Conservation (phyloP, 2,329 filamentous ascomycete species). For the Sarocladium oryzae region DNA sequence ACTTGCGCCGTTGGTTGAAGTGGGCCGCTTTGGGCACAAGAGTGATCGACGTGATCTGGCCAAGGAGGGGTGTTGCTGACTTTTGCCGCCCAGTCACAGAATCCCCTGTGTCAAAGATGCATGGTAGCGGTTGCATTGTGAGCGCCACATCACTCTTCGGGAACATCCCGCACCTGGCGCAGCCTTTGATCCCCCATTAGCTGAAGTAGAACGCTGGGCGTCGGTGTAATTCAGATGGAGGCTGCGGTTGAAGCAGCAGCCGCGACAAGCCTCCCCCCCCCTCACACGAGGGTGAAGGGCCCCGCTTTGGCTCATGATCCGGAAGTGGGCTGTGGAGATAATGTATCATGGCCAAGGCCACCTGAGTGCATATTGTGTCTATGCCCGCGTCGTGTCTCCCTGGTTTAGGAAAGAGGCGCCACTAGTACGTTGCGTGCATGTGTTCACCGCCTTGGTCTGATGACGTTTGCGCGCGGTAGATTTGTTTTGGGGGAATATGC, state of each 20-base stretch:
- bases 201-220: not conserved
- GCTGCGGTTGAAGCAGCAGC: not conserved
- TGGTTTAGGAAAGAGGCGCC: not conserved
- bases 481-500: too few relatives aligned
- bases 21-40: too few relatives aligned
- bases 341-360: too few relatives aligned
- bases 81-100: too few relatives aligned
- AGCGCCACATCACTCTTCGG: not conserved
- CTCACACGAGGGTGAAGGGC: not conserved
- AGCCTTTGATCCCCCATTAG: not conserved
- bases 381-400: not conserved
- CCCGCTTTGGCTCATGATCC: slow-evolving; percentile 6
- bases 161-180: not conserved
- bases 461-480: not conserved
- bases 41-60: not conserved
- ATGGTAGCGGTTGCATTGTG: not conserved
- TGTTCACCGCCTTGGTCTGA: not conserved
- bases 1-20: not conserved
- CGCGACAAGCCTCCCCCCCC: not conserved
- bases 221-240: not conserved
- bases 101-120: too few relatives aligned
- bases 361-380: not conserved
- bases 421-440: not conserved
- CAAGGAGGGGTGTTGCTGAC: too few relatives aligned
- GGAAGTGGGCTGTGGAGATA: not conserved